A percentile compares a stretch with the other conserved stretches of the same genome.
phyloP scores from a whole-genome alignment of 345 rosid species.

The Salix exigua region DNA sequence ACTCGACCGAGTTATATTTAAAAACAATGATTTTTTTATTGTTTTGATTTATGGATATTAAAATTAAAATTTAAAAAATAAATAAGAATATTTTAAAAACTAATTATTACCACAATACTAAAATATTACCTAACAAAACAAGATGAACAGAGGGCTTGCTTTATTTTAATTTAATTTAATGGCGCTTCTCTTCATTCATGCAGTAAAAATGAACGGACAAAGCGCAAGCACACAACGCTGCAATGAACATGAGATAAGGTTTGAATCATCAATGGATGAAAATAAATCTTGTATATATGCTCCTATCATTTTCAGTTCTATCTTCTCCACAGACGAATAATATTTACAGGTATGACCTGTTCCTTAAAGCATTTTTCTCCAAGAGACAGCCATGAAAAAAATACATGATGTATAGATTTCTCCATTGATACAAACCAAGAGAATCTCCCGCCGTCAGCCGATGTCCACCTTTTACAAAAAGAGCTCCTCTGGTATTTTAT shows the following conservation, averaged over 20 bases:
- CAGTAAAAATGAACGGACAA: neutral
- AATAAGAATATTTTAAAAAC: no score
- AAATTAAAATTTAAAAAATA: no score
- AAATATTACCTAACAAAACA: no score
- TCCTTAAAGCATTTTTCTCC: neutral
- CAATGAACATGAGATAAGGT: neutral
- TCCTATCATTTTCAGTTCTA: neutral
- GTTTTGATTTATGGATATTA: no score
- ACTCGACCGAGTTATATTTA: no score
- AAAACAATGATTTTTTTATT: no score
- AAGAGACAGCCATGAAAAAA: neutral
- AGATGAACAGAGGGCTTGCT: no score
- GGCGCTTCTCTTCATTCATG: neutral
- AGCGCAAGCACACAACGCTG: neutral
- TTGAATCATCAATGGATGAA: no score
- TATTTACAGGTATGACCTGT: neutral
- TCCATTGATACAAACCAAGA: neutral
- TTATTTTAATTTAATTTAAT: no score
- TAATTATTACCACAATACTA: no score
- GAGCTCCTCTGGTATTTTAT: neutral
- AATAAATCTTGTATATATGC: neutral
- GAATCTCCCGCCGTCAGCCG: neutral
- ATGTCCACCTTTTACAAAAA: neutral
- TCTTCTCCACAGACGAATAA: neutral
- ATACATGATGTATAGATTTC: neutral